phyloP scores from a whole-genome alignment of 306 rosid genomes.

The Quercus glauca region DNA sequence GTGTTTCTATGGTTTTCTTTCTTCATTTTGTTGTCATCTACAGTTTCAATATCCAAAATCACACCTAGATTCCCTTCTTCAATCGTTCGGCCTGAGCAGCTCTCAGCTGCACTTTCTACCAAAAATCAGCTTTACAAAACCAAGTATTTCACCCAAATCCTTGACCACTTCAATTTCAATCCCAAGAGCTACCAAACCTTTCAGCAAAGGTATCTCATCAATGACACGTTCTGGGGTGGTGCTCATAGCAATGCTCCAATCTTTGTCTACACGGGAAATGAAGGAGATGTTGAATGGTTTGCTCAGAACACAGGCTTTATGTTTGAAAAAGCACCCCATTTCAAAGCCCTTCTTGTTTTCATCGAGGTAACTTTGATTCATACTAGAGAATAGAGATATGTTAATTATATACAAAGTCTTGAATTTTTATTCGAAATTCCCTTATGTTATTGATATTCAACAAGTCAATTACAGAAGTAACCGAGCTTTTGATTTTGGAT shows the following conservation, averaged over 20 bases:
- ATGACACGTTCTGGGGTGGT: slow-evolving; percentile 81
- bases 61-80: slow-evolving; percentile 53
- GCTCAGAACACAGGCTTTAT: slow-evolving; percentile 78
- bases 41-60: slow-evolving; percentile 22
- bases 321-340: slow-evolving; percentile 64
- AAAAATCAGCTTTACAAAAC: slow-evolving; percentile 38
- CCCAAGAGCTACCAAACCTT: slow-evolving; percentile 65
- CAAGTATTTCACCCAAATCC: slow-evolving; percentile 73
- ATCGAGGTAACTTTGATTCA: slow-evolving; percentile 55
- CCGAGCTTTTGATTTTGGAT: no score
- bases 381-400: neutral
- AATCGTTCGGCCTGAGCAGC: slow-evolving; percentile 24
- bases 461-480: no score
- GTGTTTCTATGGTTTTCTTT: slow-evolving; percentile 7
- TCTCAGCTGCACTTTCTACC: slow-evolving; percentile 7
- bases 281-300: slow-evolving; percentile 84
- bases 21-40: slow-evolving; percentile 11
- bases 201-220: slow-evolving; percentile 79
- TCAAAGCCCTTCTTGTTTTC: slow-evolving; percentile 77
- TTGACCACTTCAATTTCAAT: slow-evolving; percentile 79
- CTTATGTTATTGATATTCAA: no score
- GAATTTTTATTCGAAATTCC: no score
- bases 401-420: no score
- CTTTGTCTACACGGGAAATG: slow-evolving; percentile 92
- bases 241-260: slow-evolving; percentile 65